phyloP scores from a whole-genome alignment of 306 rosid genomes.

The Acacia crassicarpa region DNA sequence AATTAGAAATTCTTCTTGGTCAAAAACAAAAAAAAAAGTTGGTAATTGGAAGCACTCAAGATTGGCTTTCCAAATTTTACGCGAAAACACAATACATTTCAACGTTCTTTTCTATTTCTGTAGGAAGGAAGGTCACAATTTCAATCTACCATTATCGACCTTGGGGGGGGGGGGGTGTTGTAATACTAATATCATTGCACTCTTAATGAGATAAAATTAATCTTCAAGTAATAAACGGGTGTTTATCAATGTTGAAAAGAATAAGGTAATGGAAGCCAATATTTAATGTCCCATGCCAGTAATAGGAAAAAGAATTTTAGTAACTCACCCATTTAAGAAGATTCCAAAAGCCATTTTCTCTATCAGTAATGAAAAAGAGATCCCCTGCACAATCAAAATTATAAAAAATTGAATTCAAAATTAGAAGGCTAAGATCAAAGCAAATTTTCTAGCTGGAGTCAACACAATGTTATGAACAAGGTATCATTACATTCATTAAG shows the following conservation, averaged over 20 bases:
- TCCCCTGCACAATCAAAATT: conserved; percentile 68
- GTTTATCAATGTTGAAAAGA: conserved; percentile 12
- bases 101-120: neutral
- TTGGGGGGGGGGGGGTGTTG: no score
- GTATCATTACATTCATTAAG: neutral
- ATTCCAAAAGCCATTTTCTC: conserved; percentile 87
- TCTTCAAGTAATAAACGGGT: neutral
- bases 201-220: neutral
- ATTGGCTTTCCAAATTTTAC: neutral
- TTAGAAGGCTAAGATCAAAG: conserved; percentile 6
- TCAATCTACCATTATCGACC: neutral
- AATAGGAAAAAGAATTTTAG: conserved; percentile 24
- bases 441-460: conserved; percentile 15
- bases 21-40: neutral
- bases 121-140: neutral
- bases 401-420: conserved; percentile 8
- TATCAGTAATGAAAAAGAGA: conserved; percentile 82
- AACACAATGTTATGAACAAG: neutral
- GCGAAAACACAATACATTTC: neutral
- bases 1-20: neutral
- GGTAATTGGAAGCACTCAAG: neutral
- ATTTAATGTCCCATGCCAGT: conserved; percentile 8
- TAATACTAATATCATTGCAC: neutral
- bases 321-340: conserved; percentile 86
- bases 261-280: neutral